Evolutionary conservation across 2,329 filamentous ascomycete species (phyloP), one percentile per base, ranked within the genome.

Genomic region (Microsporum audouinii): DNA sequence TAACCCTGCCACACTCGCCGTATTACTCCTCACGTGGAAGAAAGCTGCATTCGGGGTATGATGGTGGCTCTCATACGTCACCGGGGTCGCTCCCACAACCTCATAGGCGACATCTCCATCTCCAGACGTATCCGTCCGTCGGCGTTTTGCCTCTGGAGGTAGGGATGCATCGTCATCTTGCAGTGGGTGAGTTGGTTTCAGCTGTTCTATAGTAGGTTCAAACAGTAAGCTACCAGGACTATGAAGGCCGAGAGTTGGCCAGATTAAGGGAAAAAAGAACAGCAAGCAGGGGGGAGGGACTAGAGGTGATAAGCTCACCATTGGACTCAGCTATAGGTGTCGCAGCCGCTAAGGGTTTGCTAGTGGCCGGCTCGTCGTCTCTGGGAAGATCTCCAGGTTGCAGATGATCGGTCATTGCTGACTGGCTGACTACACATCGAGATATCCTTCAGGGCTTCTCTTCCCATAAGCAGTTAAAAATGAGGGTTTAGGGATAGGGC

Each of bases 401-500:
- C 68, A 27, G 55, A 27, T 39, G 55, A 43, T 57, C 39, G 23
- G 55, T 34, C 51, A 57, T 23, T 57, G 39, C 39, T 43, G 55
- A 57, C 34, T 57, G 10, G 27, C 31, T 36, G 53, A 34, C 6
- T 23, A 36, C n/a, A 23, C 10, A n/a, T 39, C 31, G 33, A 39
- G n/a, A 41, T 39, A 57, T 29, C 39, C 17, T 43, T 23, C 39
- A 57, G 57, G 57, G 65, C 63, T 61, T 64, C 63, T 67, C 69
- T 69, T 73, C 75, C 74, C 75, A 69, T 71, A 73, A 76, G 71
- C 67, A 76, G 74, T 23, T 23, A 23, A 23, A 75, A 76, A 76
- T 76, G 70, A 76, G 75, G 75, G 75, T 73, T 76, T 76, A 76
- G 74, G 74, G 74, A 67, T 75, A 77, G 75, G 75, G 75, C 75